These are phyloP conservation scores for Lomentospora prolificans DNA, from an alignment of 2,329 filamentous ascomycete genomes.

Conservation along the genomic window DNA sequence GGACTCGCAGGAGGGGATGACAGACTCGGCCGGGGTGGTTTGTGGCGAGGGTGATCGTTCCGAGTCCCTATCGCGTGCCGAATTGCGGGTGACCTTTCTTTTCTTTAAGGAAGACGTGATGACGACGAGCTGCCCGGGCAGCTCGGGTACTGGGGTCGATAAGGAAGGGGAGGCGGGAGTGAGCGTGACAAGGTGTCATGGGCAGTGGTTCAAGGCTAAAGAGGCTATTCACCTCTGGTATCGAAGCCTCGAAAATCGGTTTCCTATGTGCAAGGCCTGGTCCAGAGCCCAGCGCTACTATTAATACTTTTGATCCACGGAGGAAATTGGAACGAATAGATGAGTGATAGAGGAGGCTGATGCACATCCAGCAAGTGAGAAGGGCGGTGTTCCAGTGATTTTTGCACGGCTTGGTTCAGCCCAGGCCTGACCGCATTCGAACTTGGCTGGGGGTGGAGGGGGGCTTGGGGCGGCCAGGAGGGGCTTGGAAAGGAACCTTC, in stretches of 20 bases:
- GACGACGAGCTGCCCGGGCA: slow-evolving; percentile 57
- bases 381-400: background rate
- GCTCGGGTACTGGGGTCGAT: slow-evolving; percentile 30
- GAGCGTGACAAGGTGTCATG: slow-evolving; percentile 12
- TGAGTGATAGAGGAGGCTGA: background rate
- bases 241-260: background rate
- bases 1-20: slow-evolving; percentile 43
- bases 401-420: background rate
- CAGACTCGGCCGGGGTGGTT: slow-evolving; percentile 32
- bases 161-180: slow-evolving; percentile 10
- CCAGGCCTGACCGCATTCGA: background rate
- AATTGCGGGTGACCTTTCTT: slow-evolving; percentile 50
- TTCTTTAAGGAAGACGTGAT: slow-evolving; percentile 67
- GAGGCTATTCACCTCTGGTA: background rate
- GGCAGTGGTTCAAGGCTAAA: slow-evolving; percentile 4
- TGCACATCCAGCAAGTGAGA: background rate
- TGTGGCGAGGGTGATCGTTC: slow-evolving; percentile 24
- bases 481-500: background rate
- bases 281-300: background rate
- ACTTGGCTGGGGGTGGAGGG: background rate
- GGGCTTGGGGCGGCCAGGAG: background rate
- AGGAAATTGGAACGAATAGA: background rate
- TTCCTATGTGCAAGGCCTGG: background rate
- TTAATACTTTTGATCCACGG: too few species aligned
- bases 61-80: slow-evolving; percentile 30